Percentiles rank a stretch among this genome's conserved stretches.
These are phyloP conservation scores for Musa balbisiana DNA, from an alignment of 202 grass and related monocot species.

Conservation along the genomic window DNA sequence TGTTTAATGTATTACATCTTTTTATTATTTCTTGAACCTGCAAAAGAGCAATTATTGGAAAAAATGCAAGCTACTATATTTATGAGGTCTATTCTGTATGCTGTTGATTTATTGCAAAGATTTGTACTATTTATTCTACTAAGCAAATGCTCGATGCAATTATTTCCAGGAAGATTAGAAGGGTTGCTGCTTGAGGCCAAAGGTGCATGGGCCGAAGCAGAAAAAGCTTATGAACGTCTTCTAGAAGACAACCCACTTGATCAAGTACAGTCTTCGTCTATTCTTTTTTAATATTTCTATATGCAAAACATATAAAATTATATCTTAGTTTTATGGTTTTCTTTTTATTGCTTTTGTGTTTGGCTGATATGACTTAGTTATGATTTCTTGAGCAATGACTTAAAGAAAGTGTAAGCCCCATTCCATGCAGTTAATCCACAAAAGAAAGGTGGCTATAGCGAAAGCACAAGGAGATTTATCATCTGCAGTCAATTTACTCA, in stretches of 20 bases:
- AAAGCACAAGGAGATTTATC: conserved; percentile 83
- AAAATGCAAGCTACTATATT: neutral
- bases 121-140: neutral
- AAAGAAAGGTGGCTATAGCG: conserved; percentile 85
- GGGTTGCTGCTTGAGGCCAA: conserved; percentile 87
- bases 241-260: conserved; percentile 72
- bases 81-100: neutral
- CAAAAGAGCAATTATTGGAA: neutral
- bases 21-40: neutral
- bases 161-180: conserved; percentile 58
- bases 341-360: neutral
- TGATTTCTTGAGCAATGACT: neutral
- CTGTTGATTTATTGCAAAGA: neutral
- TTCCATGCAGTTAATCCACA: conserved; percentile 56
- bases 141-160: neutral
- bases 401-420: neutral
- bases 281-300: neutral
- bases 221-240: conserved; percentile 64
- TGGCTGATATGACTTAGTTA: neutral
- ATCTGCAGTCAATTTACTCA: conserved; percentile 63
- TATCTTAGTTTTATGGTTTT: neutral
- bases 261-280: conserved; percentile 38
- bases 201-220: conserved; percentile 68
- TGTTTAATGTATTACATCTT: neutral
- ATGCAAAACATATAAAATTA: no score